Evolutionary conservation across 495 filamentous ascomycete species (phyloP).

Genomic region (Neurospora cerealis): DNA sequence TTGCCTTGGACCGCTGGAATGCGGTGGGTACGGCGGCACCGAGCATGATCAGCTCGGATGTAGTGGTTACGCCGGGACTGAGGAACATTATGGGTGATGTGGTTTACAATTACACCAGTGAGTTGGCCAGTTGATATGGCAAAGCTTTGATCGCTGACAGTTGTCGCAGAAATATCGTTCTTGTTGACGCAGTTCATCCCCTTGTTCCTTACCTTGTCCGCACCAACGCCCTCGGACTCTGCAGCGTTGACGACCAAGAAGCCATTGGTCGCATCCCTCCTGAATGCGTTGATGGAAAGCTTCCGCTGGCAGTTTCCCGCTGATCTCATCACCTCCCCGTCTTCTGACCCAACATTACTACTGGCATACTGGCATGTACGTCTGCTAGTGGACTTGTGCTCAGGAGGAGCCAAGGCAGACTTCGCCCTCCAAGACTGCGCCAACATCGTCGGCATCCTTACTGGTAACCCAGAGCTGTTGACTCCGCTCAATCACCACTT

Average conservation of each 20-base stretch:
- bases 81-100: constrained; percentile 53
- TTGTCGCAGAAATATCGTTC: constrained; percentile 24
- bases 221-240: constrained; percentile 5
- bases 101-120: constrained; percentile 58
- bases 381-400: constrained; percentile 50
- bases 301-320: constrained; percentile 37
- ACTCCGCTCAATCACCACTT: constrained; percentile 68
- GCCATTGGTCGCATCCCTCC: constrained; percentile 13
- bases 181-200: constrained; percentile 24
- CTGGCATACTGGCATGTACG: constrained; percentile 68
- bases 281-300: constrained; percentile 29
- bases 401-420: constrained; percentile 25
- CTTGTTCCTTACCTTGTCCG: constrained; percentile 8
- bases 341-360: constrained; percentile 42
- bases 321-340: constrained; percentile 16
- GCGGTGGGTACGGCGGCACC: constrained; percentile 54
- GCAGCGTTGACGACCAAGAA: constrained; percentile 1
- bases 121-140: constrained; percentile 25
- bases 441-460: constrained; percentile 44
- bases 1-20: constrained; percentile 68
- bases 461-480: constrained; percentile 45
- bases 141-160: constrained; percentile 11
- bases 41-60: constrained; percentile 47
- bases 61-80: constrained; percentile 54
- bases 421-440: constrained; percentile 53